A percentile compares a stretch with the other conserved stretches of the same genome.
Evolutionary conservation across 1,284 basidiomycete genomes (phyloP).

Genomic region (Papiliotrema laurentii): DNA sequence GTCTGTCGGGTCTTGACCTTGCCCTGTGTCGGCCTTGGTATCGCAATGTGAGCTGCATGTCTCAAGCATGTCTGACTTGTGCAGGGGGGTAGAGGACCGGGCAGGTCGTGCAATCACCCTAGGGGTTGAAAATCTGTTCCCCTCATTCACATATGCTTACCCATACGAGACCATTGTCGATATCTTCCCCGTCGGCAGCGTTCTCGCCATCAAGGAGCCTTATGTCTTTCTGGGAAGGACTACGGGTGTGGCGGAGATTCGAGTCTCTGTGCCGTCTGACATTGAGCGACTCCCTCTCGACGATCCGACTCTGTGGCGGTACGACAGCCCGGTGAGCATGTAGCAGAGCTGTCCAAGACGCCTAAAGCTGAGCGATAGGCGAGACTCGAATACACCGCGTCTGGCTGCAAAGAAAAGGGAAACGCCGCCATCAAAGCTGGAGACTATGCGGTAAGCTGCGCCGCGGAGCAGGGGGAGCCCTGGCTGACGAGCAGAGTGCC

Average conservation of each 20-base stretch:
- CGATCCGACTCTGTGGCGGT: not conserved
- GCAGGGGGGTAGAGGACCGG: not conserved
- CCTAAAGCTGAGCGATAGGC: not conserved
- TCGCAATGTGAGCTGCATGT: not conserved
- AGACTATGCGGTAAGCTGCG: not conserved
- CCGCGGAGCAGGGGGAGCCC: no score
- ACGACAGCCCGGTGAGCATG: not conserved
- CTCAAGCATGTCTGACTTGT: not conserved
- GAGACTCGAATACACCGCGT: not conserved
- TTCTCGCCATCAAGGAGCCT: constrained; percentile 1
- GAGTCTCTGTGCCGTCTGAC: not conserved
- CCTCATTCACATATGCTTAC: not conserved
- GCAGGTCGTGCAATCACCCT: not conserved
- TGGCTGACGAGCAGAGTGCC: not conserved
- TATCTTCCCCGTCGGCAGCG: not conserved
- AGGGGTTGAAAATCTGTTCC: not conserved
- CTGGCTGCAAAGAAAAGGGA: not conserved
- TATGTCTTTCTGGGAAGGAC: not conserved
- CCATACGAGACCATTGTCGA: not conserved
- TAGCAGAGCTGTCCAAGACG: not conserved
- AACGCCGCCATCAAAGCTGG: not conserved
- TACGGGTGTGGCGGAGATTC: not conserved
- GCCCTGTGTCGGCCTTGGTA: not conserved
- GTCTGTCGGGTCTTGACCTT: constrained; percentile 1
- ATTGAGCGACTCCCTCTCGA: not conserved